Conservation (phyloP, 192 early-diverging fungal genomes). For the Coemansia sp. region DNA sequence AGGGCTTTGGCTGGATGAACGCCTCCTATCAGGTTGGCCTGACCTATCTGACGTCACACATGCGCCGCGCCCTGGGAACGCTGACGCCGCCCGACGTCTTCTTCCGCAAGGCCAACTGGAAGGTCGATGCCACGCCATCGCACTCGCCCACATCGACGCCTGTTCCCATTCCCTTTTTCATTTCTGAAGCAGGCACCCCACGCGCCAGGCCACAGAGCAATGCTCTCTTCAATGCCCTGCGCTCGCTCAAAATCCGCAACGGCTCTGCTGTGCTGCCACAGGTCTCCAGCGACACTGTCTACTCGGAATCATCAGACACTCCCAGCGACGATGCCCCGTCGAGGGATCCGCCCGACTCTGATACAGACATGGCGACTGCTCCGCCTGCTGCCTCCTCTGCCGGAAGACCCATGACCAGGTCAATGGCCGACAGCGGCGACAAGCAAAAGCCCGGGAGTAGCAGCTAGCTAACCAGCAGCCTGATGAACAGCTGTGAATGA, state of each 20-base stretch:
- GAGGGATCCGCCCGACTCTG: not conserved
- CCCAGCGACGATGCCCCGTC: constrained; percentile 9
- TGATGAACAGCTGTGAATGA: too few species aligned
- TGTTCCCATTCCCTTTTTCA: constrained; percentile 33
- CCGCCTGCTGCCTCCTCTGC: too few species aligned
- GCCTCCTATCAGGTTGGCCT: constrained; percentile 84
- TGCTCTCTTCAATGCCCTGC: constrained; percentile 27
- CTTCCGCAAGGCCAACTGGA: constrained; percentile 57
- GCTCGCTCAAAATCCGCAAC: constrained; percentile 2
- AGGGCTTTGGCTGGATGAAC: constrained; percentile 99
- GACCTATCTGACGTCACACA: constrained; percentile 66
- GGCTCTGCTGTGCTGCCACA: not conserved
- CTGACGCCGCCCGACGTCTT: constrained; percentile 70
- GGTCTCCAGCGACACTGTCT: not conserved
- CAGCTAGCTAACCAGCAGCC: too few species aligned
- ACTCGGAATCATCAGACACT: not conserved
- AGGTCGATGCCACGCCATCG: constrained; percentile 39
- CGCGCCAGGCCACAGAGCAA: constrained; percentile 27
- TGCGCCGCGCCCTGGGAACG: constrained; percentile 76
- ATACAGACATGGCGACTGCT: not conserved
- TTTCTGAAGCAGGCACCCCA: constrained; percentile 31
- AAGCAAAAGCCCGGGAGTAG: not conserved
- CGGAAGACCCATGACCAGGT: too few species aligned
- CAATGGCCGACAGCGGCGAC: not conserved
- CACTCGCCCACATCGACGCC: constrained; percentile 45